Evolutionary conservation across 2,329 filamentous ascomycete genomes (phyloP), one percentile per base, ranked within the genome.

Genomic region (Ascomycota sp.): DNA sequence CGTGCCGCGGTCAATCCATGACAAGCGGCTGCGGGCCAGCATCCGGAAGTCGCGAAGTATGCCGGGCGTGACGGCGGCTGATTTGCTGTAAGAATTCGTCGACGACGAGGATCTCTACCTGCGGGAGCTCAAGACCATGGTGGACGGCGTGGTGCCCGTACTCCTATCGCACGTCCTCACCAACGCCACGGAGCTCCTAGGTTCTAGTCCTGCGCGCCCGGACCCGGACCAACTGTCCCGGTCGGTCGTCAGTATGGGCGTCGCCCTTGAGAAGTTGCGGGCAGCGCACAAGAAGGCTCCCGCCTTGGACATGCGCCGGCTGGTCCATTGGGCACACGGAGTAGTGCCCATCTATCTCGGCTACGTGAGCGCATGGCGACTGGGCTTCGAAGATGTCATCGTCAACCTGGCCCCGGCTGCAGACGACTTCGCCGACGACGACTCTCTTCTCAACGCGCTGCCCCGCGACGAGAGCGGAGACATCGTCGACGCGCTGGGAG

Each of bases 81-180:
- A 86, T 37, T 57, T 95, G 13, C 65, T 95, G 48, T 63, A 65
- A 30, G 83, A 93, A 44, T 72, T 98, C 37, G 61, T 69, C 8
- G 68, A 76, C 5, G 89, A 95, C 41, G 89, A 98, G 51, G 59
- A 68, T 27, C 77, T 89, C 40, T 98, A 95, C 46, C 75, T 77
- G 52, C 69, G 85, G 32, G 89, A 98, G 51, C 63, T 98, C 21
- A 82, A 83, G 45, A 94, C 89, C 1, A 56, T 98, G 21, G 85
- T 95, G 7, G 85, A 93, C 42, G 89, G 89, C 32, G 86, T 98
- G 15, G 80, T 98, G 32, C 89, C 89, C 0, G 86, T 95, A 2
- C 64, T 98, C 2, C 57, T 98, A 30, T 81, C 75, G 8, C 81
- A 83, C 38, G 79, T 92, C 7, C 65, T 94, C 9, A 65, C 65